Base-by-base conservation (phyloP, 495 filamentous ascomycete genomes). In the Lepraria neglecta region DNA sequence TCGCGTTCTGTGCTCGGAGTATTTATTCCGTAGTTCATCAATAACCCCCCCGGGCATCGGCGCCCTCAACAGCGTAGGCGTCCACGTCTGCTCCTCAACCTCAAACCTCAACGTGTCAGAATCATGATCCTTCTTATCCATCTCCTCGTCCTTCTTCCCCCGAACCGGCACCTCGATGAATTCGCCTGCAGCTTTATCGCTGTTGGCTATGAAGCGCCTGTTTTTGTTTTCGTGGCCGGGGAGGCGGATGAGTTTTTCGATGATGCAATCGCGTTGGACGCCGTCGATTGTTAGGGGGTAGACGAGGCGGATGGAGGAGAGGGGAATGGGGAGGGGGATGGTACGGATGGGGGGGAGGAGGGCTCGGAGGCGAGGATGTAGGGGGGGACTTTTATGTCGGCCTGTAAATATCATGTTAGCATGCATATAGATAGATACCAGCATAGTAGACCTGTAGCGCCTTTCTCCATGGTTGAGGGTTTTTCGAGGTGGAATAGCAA, bases 1-100 rank as follows among this genome's bases (percentile, higher is more conserved):
- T 28, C 91, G 76, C 46, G 82, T 88, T 64, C 92, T 82, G 84
- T 90, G 95, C 63, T 81, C 84, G 62, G 82, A 85, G 82, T 87
- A 97, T 67, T 87, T 88, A 74, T 87, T 87, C 63, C 94, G 80
- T 70, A 97, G 78, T 78, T 97, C 92, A 71, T 97, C 88, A 64
- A 97, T 80, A 38, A 97, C 82, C 30, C 70, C 76, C 50, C 75
- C 71, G 30, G 94, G 90, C 78, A 97, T 88, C n/a, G 92, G 92
- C 19, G 87, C 78, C 14, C 77, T 71, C 3, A 89, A 74, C 14
- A 97, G 73, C 15, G 85, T 88, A 0, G 92, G 91, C 12, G 83
- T 73, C 74, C 86, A 97, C 10, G 88, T 92, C 57, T 71, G 75
- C 17, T 82, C 78, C 63, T 95, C 90, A 58, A 90, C 88, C 58